A percentile compares a stretch with the other conserved stretches of the same genome.
Conservation (phyloP, 2,329 filamentous ascomycete genomes). For the Sporothrix sp. region DNA sequence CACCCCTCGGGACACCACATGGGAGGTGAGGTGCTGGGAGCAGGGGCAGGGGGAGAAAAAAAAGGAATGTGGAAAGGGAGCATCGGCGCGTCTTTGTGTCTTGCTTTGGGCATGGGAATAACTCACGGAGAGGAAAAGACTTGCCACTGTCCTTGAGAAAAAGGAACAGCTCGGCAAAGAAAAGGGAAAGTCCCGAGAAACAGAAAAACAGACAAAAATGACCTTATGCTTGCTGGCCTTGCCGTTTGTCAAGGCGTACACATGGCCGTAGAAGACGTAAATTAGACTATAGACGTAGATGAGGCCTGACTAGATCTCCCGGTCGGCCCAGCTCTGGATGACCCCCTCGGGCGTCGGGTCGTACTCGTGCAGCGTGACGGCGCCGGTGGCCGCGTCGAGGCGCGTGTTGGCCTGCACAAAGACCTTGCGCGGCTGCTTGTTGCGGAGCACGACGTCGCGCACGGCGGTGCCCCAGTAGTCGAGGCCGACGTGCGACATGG, state of each 20-base stretch:
- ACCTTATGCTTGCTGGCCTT: neutral
- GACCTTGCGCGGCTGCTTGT: slow-evolving; percentile 77
- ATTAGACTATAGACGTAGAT: no score
- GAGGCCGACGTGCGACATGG: slow-evolving; percentile 68
- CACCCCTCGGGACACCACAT: neutral
- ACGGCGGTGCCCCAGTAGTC: slow-evolving; percentile 79
- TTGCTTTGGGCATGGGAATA: slow-evolving; percentile 2
- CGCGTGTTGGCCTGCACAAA: slow-evolving; percentile 92
- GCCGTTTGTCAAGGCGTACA: neutral
- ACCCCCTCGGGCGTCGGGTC: slow-evolving; percentile 71
- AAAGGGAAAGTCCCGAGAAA: slow-evolving; percentile 1
- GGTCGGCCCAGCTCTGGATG: slow-evolving; percentile 71
- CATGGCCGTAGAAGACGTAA: no score
- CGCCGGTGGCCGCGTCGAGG: slow-evolving; percentile 55
- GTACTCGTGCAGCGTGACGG: slow-evolving; percentile 75
- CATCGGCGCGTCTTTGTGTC: slow-evolving; percentile 7
- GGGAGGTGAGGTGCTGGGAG: slow-evolving; percentile 5
- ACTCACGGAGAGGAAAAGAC: neutral
- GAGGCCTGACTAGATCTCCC: no score
- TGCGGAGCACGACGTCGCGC: slow-evolving; percentile 61
- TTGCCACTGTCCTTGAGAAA: neutral
- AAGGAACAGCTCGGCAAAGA: neutral
- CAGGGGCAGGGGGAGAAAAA: neutral
- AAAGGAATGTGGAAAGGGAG: slow-evolving; percentile 2
- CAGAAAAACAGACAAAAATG: slow-evolving; percentile 7